Evolutionary conservation across 2,329 filamentous ascomycete genomes (phyloP), one percentile per base, ranked within the genome.

Genomic region (Diaporthe caulivora): DNA sequence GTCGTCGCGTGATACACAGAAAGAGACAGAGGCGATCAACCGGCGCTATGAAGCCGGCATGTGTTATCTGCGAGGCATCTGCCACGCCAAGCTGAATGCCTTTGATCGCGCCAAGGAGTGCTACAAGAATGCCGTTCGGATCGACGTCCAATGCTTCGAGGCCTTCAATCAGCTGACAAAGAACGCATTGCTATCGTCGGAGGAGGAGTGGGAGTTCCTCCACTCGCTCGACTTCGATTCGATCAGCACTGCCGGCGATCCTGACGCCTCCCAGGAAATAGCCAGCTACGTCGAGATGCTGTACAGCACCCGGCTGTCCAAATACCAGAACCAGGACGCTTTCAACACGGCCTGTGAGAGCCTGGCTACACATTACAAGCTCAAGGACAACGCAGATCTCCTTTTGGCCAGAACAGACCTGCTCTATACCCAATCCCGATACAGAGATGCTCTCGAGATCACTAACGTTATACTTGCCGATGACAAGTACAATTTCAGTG

Each of bases 121-220:
- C 85, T 99, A 98, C 88, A 98, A 98, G 85, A 95, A 97, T 79
- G 97, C 97, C 2, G 95, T 98, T 58, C 92, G 94, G 75, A 98
- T 99, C 80, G 97, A 99, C 80, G 95, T 98, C 4, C 95, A 98
- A 82, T 99, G 97, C 84, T 98, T 98, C 80, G 97, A 99, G 83
- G 97, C 97, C 0, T 98, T 99, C 80, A 95, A 98, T 79, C 95
- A 98, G 85, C 89, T 99, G 71, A 98, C 98, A 92, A 95, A 95
- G 84, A 99, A 99, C 84, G 94, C 94, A 26, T 88, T 99, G 75
- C 93, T 99, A 90, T 91, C 91, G 62, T 91, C 92, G 0, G 92
- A 94, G 47, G 95, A 98, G 82, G 95, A 98, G 81, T 94, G 96
- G 89, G 90, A 92, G 65, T 98, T 98, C 76, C 88, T 98, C 55